These are phyloP conservation scores for Candida manassasensis DNA, from an alignment of 805 yeast species.

Conservation along the genomic window DNA sequence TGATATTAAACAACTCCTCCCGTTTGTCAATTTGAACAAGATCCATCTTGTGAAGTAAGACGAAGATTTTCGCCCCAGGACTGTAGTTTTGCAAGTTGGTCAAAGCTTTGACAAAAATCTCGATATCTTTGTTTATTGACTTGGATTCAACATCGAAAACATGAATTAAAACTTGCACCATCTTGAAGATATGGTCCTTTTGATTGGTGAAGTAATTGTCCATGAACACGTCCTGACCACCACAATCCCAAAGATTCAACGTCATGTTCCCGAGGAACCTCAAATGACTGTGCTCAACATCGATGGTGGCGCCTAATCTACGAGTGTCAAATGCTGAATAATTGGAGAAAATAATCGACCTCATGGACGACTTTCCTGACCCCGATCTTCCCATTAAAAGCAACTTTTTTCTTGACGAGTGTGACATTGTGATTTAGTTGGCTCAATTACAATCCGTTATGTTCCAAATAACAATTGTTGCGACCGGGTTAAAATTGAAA, in stretches of 20 bases:
- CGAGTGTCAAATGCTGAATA: conserved; percentile 96
- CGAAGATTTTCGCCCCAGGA: conserved; percentile 89
- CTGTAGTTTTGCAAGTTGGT: conserved; percentile 77
- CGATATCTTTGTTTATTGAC: conserved; percentile 88
- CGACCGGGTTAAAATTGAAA: too few relatives aligned
- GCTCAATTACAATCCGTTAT: too few relatives aligned
- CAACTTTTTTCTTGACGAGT: conserved; percentile 36
- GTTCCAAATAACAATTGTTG: too few relatives aligned
- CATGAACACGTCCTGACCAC: conserved; percentile 96
- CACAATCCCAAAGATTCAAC: conserved; percentile 95
- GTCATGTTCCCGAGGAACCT: conserved; percentile 94
- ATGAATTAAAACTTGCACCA: conserved; percentile 92
- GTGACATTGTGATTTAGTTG: conserved; percentile 19
- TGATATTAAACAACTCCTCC: conserved; percentile 74
- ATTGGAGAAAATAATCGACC: conserved; percentile 91
- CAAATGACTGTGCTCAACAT: conserved; percentile 95
- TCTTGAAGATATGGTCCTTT: conserved; percentile 86
- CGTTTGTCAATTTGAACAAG: conserved; percentile 82
- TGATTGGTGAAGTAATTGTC: conserved; percentile 88
- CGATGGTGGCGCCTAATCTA: conserved; percentile 93
- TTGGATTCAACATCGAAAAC: conserved; percentile 95
- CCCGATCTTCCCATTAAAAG: conserved; percentile 83
- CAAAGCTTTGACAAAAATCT: conserved; percentile 79
- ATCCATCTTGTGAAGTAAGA: conserved; percentile 93
- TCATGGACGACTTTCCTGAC: conserved; percentile 95